Base-by-base conservation (phyloP, 2,329 filamentous ascomycete genomes). In the Penicillium capsulatum region DNA sequence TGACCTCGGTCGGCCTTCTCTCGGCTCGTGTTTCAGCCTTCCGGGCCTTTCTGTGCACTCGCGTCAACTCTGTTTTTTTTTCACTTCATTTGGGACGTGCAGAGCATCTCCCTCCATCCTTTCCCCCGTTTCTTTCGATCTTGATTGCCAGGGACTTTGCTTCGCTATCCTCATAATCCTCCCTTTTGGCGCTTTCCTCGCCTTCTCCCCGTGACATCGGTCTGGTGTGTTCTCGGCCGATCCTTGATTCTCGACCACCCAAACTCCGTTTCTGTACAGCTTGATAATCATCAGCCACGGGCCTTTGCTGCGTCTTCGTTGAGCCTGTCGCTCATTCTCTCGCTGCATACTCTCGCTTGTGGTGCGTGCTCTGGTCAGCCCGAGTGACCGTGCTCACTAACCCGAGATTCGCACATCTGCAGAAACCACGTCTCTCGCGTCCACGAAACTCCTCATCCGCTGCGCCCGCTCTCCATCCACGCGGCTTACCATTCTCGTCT, bases 81-180 rank as follows among this genome's bases (percentile, higher is more conserved):
- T 41, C 31, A 53, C 42, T 47, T 43, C 38, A 44, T 32, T 40
- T 51, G 51, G 60, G 58, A 55, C 51, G 54, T 66, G 63, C 62
- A 64, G 63, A 60, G 63, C 63, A 66, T 59, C 51, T 57, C 60
- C 55, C 47, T 41, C 38, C 28, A 38, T 45, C 34, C 39, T 42
- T 38, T 45, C 42, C 19, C 32, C 42, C 38, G 36, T 34, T 20
- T 31, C 32, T 40, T 31, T 37, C 36, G 6, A 4, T 7, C 6
- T 28, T n/a, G 6, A 4, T 28, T n/a, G 26, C 24, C 31, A 46
- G 44, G 36, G 40, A 31, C 26, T 17, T 37, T 26, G 16, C 37
- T 40, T 47, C 29, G 42, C 35, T 54, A 51, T 38, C 42, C 36
- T 33, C 45, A 42, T 56, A 49, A 51, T 53, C 42, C 11, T n/a